Evolutionary conservation across 345 rosid species (phyloP).

Genomic region (Aethionema arabicum): DNA sequence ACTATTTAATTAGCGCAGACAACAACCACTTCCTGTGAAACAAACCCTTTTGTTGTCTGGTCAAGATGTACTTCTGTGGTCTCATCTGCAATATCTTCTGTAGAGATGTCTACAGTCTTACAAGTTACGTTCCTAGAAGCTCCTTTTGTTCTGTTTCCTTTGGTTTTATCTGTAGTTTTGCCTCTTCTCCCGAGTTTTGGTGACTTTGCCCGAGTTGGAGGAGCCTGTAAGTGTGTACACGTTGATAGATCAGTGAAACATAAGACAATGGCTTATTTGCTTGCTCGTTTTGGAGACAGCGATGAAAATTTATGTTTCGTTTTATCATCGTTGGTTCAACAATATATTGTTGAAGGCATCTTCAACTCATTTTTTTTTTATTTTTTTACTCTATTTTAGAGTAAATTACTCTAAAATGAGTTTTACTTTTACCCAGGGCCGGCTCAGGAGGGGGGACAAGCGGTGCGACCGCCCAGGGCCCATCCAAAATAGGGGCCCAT

Average conservation of each 20-base stretch:
- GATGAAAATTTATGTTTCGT: no score
- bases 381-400: no score
- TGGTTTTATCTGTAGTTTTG: constrained; percentile 40
- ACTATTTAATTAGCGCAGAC: constrained; percentile 19
- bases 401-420: no score
- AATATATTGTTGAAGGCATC: no score
- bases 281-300: no score
- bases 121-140: constrained; percentile 38
- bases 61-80: constrained; percentile 28
- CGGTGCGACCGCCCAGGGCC: no score
- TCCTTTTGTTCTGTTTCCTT: constrained; percentile 53
- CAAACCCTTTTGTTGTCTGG: constrained; percentile 31
- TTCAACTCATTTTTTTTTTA: no score
- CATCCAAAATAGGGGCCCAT: no score
- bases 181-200: constrained; percentile 71
- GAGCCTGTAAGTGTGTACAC: constrained; percentile 49
- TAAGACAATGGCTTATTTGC: background rate
- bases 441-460: no score
- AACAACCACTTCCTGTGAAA: constrained; percentile 23
- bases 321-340: no score
- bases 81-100: constrained; percentile 35
- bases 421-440: no score
- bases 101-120: constrained; percentile 40
- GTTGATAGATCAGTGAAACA: background rate
- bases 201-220: constrained; percentile 83